Evolutionary conservation across 495 filamentous ascomycete species (phyloP), one percentile per base, ranked within the genome.

Genomic region (Hypomontagnella submonticulosa): DNA sequence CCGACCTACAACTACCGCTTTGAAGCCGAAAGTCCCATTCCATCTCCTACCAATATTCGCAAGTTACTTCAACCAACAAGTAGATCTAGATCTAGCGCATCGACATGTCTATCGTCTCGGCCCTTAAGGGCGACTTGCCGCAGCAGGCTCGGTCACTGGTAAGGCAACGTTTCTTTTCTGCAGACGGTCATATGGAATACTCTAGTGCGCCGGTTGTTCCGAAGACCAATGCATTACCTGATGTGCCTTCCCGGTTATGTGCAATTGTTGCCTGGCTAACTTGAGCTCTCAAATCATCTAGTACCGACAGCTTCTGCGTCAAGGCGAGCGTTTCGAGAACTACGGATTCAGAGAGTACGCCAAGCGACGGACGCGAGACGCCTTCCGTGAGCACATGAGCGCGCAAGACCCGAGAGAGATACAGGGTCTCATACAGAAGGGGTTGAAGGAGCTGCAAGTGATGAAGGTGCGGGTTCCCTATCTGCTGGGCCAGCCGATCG

Each of bases 311-410:
- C 84, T 99, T 62, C 82, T 97, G 67, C 91, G 95, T 32, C 90
- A 93, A 77, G 88, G 91, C 13, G 84, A 86, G 49, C 90, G 96
- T 67, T 99, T 98, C 77, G 87, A 93, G 51, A 84, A 88, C 62
- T 99, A 97, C 83, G 98, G 97, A 77, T 99, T 97, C 84, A 87
- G 95, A 73, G 94, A 98, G 70, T 99, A 97, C 79, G 93, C 96
- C 27, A 91, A 86, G 74, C 88, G 96, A 57, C 85, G 95, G 72
- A 94, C 95, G 69, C 81, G 81, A 70, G 95, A 97, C 80, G 86
- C 91, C 8, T 99, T 99, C 75, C 85, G 90, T 57, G 93, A 94
- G 75, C 84, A 96, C 73, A 83, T 82, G 55, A 80, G 80, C 61
- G 81, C 84, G 10, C 85, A 91, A 60, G 93, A 95, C 51, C 74